Evolutionary conservation across 1,139 yeast species (phyloP).

Genomic region (Candida frijolesensis): DNA sequence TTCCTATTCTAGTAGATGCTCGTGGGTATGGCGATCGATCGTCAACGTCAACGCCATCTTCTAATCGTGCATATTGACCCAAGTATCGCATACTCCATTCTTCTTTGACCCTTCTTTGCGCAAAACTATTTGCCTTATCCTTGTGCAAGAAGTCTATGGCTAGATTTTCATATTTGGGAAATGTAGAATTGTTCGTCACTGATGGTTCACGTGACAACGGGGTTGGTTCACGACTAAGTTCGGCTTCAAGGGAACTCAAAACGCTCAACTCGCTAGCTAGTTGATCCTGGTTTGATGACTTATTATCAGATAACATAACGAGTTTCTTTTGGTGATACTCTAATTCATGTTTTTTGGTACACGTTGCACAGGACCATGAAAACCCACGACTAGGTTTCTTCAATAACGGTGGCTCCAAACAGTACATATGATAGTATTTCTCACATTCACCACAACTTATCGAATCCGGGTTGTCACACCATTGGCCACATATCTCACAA

Average conservation of each 20-base stretch:
- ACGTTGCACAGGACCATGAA: conserved; percentile 89
- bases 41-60: conserved; percentile 77
- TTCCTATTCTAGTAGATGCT: conserved; percentile 77
- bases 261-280: conserved; percentile 27
- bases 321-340: conserved; percentile 32
- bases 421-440: conserved; percentile 72
- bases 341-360: conserved; percentile 52
- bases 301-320: conserved; percentile 48
- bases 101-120: conserved; percentile 53
- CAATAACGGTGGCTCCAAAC: conserved; percentile 82
- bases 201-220: conserved; percentile 6
- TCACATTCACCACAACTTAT: conserved; percentile 83
- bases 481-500: conserved; percentile 77
- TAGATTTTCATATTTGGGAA: conserved; percentile 64
- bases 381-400: conserved; percentile 86
- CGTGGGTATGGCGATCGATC: conserved; percentile 79
- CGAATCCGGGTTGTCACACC: conserved; percentile 75
- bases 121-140: conserved; percentile 44
- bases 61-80: conserved; percentile 75
- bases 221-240: conserved; percentile 5
- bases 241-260: conserved; percentile 20
- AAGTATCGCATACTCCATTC: conserved; percentile 85
- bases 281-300: conserved; percentile 42
- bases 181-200: conserved; percentile 4
- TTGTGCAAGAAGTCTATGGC: conserved; percentile 54